These are phyloP conservation scores for Fusarium incarnatum DNA, from an alignment of 2,329 filamentous ascomycete species.

Conservation along the genomic window DNA sequence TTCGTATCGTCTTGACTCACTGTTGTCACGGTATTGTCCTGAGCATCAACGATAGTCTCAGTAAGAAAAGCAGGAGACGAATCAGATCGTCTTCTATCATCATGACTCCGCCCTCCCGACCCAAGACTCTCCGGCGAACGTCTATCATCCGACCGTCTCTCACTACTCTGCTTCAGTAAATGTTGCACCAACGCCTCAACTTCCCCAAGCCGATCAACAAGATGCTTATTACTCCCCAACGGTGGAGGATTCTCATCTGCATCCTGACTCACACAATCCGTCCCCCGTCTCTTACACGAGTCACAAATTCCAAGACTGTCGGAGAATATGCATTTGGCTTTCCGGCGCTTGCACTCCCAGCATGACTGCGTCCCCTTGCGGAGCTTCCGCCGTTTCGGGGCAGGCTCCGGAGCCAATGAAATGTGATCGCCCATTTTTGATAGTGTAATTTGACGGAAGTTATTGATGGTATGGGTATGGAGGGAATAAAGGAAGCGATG, in stretches of 20 bases:
- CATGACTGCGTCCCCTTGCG: slow-evolving; percentile 69
- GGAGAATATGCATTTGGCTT: slow-evolving; percentile 62
- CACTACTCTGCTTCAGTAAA: slow-evolving; percentile 32
- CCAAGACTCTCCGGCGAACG: background rate
- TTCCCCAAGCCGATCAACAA: slow-evolving; percentile 50
- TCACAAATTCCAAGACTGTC: slow-evolving; percentile 55
- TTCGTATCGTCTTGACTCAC: background rate
- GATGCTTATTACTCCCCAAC: slow-evolving; percentile 26
- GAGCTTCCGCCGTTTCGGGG: slow-evolving; percentile 46
- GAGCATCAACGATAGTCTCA: background rate
- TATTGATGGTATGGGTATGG: background rate
- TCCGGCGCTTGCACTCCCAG: slow-evolving; percentile 69
- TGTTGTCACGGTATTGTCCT: accelerated
- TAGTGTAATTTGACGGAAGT: background rate
- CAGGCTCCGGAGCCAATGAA: slow-evolving; percentile 18
- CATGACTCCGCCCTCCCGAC: background rate
- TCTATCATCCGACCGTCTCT: background rate
- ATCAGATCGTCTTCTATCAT: background rate
- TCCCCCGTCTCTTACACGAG: slow-evolving; percentile 58
- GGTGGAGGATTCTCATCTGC: slow-evolving; percentile 51
- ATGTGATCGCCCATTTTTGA: slow-evolving; percentile 20
- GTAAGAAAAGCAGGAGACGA: background rate
- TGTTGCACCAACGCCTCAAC: slow-evolving; percentile 53
- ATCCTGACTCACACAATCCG: slow-evolving; percentile 62
- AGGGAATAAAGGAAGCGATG: background rate